phyloP scores from a whole-genome alignment of 208 protist species.

The Vickermania ingenoplastis region DNA sequence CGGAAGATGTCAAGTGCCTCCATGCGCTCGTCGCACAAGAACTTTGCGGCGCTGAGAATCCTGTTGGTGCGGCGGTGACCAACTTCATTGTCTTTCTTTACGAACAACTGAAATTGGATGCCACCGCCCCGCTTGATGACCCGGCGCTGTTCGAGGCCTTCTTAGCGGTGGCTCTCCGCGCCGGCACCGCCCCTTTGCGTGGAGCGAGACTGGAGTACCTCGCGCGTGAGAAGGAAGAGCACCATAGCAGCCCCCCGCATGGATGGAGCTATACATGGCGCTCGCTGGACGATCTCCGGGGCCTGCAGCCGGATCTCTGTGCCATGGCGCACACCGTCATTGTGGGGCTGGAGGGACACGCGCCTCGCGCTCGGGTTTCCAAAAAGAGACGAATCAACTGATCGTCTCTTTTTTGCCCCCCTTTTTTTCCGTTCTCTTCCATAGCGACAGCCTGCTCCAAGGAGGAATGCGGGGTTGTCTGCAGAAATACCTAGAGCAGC shows the following conservation, averaged over 20 bases:
- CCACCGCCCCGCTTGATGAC: background rate
- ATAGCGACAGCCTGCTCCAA: too few relatives aligned
- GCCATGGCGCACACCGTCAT: conserved; percentile 25
- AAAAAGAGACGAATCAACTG: conserved; percentile 74
- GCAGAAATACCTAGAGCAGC: too few relatives aligned
- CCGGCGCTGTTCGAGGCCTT: too few relatives aligned
- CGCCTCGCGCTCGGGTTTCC: conserved; percentile 20
- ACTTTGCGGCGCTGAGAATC: conserved; percentile 50
- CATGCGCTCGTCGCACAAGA: conserved; percentile 75
- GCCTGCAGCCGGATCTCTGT: conserved; percentile 32
- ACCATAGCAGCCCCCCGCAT: too few relatives aligned
- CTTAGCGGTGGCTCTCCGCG: too few relatives aligned
- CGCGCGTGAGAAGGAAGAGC: too few relatives aligned
- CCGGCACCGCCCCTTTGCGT: too few relatives aligned
- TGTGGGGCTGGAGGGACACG: conserved; percentile 40
- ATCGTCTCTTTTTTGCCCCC: conserved; percentile 3
- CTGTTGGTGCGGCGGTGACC: conserved; percentile 38
- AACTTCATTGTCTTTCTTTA: conserved; percentile 51
- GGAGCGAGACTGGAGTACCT: too few relatives aligned
- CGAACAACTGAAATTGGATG: conserved; percentile 2
- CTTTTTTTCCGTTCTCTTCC: too few relatives aligned
- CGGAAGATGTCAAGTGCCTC: conserved; percentile 76
- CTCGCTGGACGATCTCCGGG: conserved; percentile 6
- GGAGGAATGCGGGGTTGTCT: too few relatives aligned
- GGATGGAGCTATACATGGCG: background rate